Evolutionary conservation across 192 early-diverging fungal genomes (phyloP).

Genomic region (Paraglomus brasilianum): DNA sequence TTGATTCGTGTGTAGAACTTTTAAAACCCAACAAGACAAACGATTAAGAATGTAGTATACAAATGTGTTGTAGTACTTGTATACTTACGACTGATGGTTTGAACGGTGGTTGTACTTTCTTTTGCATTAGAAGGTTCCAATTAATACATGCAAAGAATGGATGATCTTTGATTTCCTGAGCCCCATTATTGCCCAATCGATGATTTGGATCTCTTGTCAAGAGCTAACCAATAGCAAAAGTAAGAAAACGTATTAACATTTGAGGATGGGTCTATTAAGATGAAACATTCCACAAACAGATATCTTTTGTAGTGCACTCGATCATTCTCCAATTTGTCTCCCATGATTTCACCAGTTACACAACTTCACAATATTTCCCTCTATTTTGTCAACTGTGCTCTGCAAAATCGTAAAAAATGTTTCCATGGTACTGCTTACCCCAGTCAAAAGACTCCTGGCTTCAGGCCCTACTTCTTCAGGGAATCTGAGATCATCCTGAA

Average conservation of each 20-base stretch:
- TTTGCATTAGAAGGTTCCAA: conserved; percentile 85
- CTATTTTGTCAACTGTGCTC: too few species aligned
- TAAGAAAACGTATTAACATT: too few species aligned
- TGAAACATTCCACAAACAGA: too few species aligned
- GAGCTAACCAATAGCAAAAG: conserved; percentile 40
- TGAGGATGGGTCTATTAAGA: background rate
- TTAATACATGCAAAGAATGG: conserved; percentile 89
- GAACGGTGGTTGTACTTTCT: conserved; percentile 91
- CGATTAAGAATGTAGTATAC: conserved; percentile 24
- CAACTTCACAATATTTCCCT: conserved; percentile 19
- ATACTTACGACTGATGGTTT: conserved; percentile 75
- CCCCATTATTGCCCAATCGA: conserved; percentile 82
- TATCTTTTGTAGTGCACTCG: conserved; percentile 12
- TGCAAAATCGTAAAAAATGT: background rate
- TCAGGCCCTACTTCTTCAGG: conserved; percentile 67
- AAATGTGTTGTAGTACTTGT: too few species aligned
- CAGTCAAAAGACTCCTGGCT: conserved; percentile 64
- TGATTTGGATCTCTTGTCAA: conserved; percentile 78
- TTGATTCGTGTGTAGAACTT: too few species aligned
- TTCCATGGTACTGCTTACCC: conserved; percentile 37
- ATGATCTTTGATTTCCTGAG: conserved; percentile 92
- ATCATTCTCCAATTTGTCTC: too few species aligned
- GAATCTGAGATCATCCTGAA: conserved; percentile 87
- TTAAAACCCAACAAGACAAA: conserved; percentile 9
- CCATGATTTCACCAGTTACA: conserved; percentile 22